phyloP scores from a whole-genome alignment of 257 asterid species.

The Mentha longifolia region DNA sequence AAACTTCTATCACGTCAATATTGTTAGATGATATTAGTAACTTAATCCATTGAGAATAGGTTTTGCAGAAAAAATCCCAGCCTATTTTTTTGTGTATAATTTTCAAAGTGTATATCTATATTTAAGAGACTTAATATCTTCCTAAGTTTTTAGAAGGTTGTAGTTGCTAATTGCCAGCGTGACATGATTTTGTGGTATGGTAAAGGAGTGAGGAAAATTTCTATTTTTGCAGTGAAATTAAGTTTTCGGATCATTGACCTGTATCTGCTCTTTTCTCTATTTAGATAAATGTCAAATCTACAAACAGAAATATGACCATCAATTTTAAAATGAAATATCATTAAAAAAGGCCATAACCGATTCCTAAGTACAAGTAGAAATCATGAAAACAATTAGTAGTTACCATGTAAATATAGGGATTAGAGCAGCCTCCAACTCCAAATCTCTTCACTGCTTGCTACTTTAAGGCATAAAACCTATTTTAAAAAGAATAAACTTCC shows the following conservation, averaged over 20 bases:
- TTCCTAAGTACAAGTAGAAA: constrained; percentile 16
- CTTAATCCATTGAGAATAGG: neutral
- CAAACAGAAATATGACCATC: constrained; percentile 40
- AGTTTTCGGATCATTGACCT: constrained; percentile 93
- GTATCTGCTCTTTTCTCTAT: too few relatives aligned
- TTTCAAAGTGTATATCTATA: neutral
- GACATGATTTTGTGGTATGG: constrained; percentile 94
- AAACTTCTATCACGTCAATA: constrained; percentile 29
- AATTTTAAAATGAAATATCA: too few relatives aligned
- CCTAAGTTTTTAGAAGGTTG: constrained; percentile 23
- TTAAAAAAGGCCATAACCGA: too few relatives aligned
- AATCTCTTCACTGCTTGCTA: constrained; percentile 70
- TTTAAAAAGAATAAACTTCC: constrained; percentile 25
- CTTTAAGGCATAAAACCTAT: constrained; percentile 16
- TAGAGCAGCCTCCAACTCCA: constrained; percentile 88
- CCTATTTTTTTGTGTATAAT: constrained; percentile 2
- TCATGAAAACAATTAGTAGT: constrained; percentile 12
- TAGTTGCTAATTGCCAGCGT: constrained; percentile 61
- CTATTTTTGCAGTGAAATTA: constrained; percentile 88
- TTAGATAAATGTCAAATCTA: constrained; percentile 46
- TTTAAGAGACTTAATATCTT: constrained; percentile 5
- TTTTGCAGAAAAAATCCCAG: too few relatives aligned
- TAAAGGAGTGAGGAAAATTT: constrained; percentile 79
- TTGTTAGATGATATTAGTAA: constrained; percentile 8
- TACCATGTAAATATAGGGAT: constrained; percentile 90